Evolutionary conservation across 148 eudicot species (phyloP), one percentile per base, ranked within the genome.

Genomic region (Vaccinium darrowii): DNA sequence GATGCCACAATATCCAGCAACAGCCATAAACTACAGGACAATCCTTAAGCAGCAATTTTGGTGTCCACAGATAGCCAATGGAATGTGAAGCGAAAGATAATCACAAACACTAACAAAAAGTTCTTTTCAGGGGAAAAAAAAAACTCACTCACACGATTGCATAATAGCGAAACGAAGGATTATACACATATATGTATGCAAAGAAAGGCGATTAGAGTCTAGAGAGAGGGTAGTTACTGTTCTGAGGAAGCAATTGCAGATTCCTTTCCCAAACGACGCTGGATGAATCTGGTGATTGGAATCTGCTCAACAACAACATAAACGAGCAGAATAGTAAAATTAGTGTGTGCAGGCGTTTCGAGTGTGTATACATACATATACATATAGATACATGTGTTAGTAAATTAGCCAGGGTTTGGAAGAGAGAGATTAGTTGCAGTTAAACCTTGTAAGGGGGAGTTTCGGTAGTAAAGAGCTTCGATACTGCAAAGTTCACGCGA

Each of bases 161-260:
- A 36, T 36, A 36, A 36, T 36, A 36, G 39, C 39, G 3, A 36
- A 36, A 36, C 39, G 39, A 36, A 36, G 39, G 39, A 36, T 36
- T 36, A 36, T 36, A 36, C 39, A 36, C 39, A 36, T 36, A 36
- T 36, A 36, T 36, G 39, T 36, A 36, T 36, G 39, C 43, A 15
- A 1, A 7, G 9, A 73, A 21, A 39, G 23, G 47, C 27, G 58
- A n/a, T 8, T 21, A 15, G 5, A 25, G 30, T n/a, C 30, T 10
- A 63, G 27, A 62, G 76, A 51, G 58, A 85, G 75, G 50, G 71
- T 19, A 18, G 58, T 25, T 89, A 96, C 98, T 84, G 98, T 94
- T 43, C 88, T 88, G 47, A 93, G 71, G 84, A 96, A 96, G 63
- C 94, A 98, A 88, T 92, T 91, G 93, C 99, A 96, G 58, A 94